phyloP scores from a whole-genome alignment of 805 yeast species.

The Metschnikowia anglica region DNA sequence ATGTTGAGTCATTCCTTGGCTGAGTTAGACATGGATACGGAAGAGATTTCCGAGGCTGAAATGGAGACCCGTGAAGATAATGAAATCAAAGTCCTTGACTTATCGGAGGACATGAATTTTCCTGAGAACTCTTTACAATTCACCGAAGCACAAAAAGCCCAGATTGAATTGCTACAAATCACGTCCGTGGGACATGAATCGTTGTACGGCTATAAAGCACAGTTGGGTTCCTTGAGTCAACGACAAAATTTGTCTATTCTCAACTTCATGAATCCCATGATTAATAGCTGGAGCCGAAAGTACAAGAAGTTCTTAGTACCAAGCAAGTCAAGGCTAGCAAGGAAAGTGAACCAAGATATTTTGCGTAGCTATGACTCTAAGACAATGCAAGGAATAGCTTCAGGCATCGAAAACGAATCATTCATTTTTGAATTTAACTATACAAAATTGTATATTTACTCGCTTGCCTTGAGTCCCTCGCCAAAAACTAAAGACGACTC shows the following conservation, averaged over 20 bases:
- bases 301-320: slow-evolving; percentile 57
- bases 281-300: slow-evolving; percentile 74
- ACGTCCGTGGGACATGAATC: slow-evolving; percentile 82
- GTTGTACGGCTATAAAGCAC: slow-evolving; percentile 66
- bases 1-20: slow-evolving; percentile 72
- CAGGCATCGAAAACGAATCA: slow-evolving; percentile 61
- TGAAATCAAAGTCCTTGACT: slow-evolving; percentile 30
- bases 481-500: slow-evolving; percentile 18
- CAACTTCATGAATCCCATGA: slow-evolving; percentile 69
- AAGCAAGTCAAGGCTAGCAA: slow-evolving; percentile 40
- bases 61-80: slow-evolving; percentile 27
- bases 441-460: slow-evolving; percentile 78
- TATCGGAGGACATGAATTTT: slow-evolving; percentile 21
- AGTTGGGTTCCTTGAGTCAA: slow-evolving; percentile 50
- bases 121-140: slow-evolving; percentile 46
- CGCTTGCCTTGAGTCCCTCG: slow-evolving; percentile 65
- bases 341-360: slow-evolving; percentile 29
- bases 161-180: slow-evolving; percentile 74
- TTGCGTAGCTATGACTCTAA: slow-evolving; percentile 35
- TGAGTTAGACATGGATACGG: slow-evolving; percentile 58
- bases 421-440: slow-evolving; percentile 81
- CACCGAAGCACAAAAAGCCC: slow-evolving; percentile 66
- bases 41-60: slow-evolving; percentile 39
- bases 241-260: slow-evolving; percentile 70
- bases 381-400: slow-evolving; percentile 36